A percentile compares a stretch with the other conserved stretches of the same genome.
Evolutionary conservation across 1,284 basidiomycete species (phyloP).

Genomic region (Salmacisia buchloeana): DNA sequence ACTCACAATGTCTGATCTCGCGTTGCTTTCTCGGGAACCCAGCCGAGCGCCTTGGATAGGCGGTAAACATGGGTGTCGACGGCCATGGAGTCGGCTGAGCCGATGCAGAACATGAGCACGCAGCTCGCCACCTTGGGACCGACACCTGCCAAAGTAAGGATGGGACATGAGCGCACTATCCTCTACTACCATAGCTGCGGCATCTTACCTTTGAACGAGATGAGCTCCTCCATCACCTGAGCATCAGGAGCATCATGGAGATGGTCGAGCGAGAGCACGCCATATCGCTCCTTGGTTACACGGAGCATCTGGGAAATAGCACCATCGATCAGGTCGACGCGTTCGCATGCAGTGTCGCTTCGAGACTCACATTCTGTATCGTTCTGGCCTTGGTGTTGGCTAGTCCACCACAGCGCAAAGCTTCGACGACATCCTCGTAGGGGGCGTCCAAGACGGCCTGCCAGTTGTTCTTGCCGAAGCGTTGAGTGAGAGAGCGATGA

Average conservation of each 20-base stretch:
- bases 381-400: slow-evolving; percentile 68
- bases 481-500: slow-evolving; percentile 59
- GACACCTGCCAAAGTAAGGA: slow-evolving; percentile 54
- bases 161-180: background rate
- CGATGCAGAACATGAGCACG: slow-evolving; percentile 70
- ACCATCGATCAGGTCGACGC: background rate
- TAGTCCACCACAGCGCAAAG: slow-evolving; percentile 66
- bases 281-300: slow-evolving; percentile 23
- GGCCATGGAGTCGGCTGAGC: slow-evolving; percentile 63
- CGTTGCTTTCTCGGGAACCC: slow-evolving; percentile 62
- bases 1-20: slow-evolving; percentile 55
- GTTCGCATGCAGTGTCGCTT: no score
- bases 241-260: slow-evolving; percentile 56
- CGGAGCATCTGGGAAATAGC: slow-evolving; percentile 17
- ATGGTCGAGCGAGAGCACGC: slow-evolving; percentile 52
- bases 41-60: slow-evolving; percentile 63
- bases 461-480: slow-evolving; percentile 63
- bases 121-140: slow-evolving; percentile 75
- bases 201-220: slow-evolving; percentile 21
- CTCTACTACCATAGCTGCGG: background rate
- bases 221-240: slow-evolving; percentile 60
- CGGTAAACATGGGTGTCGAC: slow-evolving; percentile 66
- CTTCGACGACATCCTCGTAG: slow-evolving; percentile 58
- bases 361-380: slow-evolving; percentile 52
- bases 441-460: slow-evolving; percentile 60